Conservation (phyloP, 805 yeast species). For the Hanseniaspora thailandica region DNA sequence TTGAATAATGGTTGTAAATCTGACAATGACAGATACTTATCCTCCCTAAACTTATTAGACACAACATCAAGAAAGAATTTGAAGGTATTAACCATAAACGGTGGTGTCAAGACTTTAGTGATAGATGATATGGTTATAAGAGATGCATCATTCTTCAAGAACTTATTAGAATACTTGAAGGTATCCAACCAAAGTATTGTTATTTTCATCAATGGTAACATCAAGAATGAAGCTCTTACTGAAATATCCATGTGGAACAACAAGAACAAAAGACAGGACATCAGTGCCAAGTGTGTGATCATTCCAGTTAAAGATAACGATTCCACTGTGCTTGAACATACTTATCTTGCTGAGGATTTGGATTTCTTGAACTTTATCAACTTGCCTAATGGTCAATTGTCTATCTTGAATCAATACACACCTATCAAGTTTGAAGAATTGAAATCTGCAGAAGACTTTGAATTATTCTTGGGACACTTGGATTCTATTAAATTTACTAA, state of each 20-base stretch:
- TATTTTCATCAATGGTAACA: slow-evolving; percentile 23
- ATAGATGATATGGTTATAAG: slow-evolving; percentile 24
- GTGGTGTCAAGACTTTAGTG: slow-evolving; percentile 20
- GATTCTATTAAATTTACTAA: slow-evolving; percentile 27
- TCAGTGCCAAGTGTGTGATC: slow-evolving; percentile 15
- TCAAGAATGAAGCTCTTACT: slow-evolving; percentile 25
- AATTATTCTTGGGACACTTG: slow-evolving; percentile 23
- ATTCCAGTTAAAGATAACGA: slow-evolving; percentile 13
- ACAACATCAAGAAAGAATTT: slow-evolving; percentile 17
- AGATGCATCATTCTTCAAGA: slow-evolving; percentile 24
- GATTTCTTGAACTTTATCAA: slow-evolving; percentile 23
- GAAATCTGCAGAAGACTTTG: slow-evolving; percentile 23
- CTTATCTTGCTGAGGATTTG: slow-evolving; percentile 22
- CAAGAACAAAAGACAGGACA: slow-evolving; percentile 23
- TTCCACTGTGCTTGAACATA: slow-evolving; percentile 18
- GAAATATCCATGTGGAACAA: slow-evolving; percentile 26
- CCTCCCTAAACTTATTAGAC: slow-evolving; percentile 21
- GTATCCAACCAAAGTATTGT: slow-evolving; percentile 21
- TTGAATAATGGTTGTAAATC: slow-evolving; percentile 23
- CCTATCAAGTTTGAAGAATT: slow-evolving; percentile 17
- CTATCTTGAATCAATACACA: slow-evolving; percentile 23
- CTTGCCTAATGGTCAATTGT: slow-evolving; percentile 23
- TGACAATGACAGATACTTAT: slow-evolving; percentile 24
- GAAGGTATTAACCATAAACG: slow-evolving; percentile 22
- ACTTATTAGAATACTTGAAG: slow-evolving; percentile 23